Conservation (phyloP, 1,284 basidiomycete genomes). For the Boletellus deceptivus region DNA sequence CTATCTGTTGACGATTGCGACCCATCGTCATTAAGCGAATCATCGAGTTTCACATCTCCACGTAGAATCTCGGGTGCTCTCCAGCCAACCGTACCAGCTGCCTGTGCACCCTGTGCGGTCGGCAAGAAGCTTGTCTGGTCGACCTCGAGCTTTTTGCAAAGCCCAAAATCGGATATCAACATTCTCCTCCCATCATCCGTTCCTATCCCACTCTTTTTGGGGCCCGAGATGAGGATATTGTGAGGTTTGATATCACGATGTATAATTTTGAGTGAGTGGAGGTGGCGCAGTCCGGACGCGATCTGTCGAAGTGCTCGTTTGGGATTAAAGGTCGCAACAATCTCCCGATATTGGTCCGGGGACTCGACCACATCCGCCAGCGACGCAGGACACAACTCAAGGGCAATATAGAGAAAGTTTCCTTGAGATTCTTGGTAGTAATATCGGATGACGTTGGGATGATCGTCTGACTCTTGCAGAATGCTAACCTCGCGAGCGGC, state of each 20-base stretch:
- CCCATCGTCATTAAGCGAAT: constrained; percentile 61
- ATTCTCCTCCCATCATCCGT: constrained; percentile 66
- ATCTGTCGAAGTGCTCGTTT: constrained; percentile 90
- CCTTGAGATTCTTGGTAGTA: constrained; percentile 95
- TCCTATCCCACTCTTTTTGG: constrained; percentile 55
- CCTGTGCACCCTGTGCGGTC: constrained; percentile 77
- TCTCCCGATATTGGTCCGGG: constrained; percentile 71
- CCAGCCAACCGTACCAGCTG: constrained; percentile 92
- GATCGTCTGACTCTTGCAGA: constrained; percentile 95
- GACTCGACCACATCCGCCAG: constrained; percentile 91
- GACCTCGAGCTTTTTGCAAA: constrained; percentile 88
- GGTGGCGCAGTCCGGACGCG: constrained; percentile 82
- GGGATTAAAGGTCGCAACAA: constrained; percentile 72
- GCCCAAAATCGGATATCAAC: constrained; percentile 94
- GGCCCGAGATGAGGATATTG: constrained; percentile 89
- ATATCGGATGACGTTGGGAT: constrained; percentile 97
- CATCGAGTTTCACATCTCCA: constrained; percentile 88
- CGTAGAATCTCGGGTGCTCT: constrained; percentile 90
- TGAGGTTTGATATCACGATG: constrained; percentile 99
- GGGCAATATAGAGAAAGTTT: constrained; percentile 95
- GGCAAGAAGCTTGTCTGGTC: constrained; percentile 93
- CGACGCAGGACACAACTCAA: constrained; percentile 94
- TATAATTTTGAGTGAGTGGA: constrained; percentile 94
- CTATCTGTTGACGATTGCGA: constrained; percentile 69
- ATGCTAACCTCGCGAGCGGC: constrained; percentile 93